A percentile compares a stretch with the other conserved stretches of the same genome.
phyloP scores from a whole-genome alignment of 805 yeast genomes.

The Myxozyma melibiosi region DNA sequence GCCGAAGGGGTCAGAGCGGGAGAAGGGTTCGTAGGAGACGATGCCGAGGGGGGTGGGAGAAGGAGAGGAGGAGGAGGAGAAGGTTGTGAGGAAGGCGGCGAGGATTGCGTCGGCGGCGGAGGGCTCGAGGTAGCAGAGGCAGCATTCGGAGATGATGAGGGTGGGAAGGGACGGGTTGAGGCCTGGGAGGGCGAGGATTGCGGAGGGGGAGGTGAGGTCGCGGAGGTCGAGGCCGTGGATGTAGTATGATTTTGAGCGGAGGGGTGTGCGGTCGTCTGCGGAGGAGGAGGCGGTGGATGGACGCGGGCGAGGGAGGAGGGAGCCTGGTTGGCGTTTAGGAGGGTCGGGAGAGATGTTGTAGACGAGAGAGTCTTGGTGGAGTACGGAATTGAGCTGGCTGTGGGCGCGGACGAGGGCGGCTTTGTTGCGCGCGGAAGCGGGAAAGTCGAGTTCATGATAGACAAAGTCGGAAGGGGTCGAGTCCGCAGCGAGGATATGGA shows the following conservation, averaged over 20 bases:
- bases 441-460: conserved; percentile 68
- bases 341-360: conserved; percentile 8
- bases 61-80: conserved; percentile 35
- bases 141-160: conserved; percentile 70
- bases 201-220: conserved; percentile 33
- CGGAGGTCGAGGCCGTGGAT: conserved; percentile 61
- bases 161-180: conserved; percentile 53
- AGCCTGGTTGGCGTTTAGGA: neutral
- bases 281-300: neutral
- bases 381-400: neutral
- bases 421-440: conserved; percentile 55
- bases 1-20: conserved; percentile 64
- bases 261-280: conserved; percentile 31
- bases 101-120: conserved; percentile 52
- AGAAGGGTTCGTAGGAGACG: conserved; percentile 70
- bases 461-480: conserved; percentile 37
- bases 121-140: conserved; percentile 67
- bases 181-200: conserved; percentile 7
- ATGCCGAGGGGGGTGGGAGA: conserved; percentile 41
- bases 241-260: conserved; percentile 50
- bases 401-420: conserved; percentile 47
- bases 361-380: neutral
- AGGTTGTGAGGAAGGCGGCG: conserved; percentile 42
- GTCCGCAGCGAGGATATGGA: conserved; percentile 40
- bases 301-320: neutral